phyloP scores from a whole-genome alignment of 805 yeast species.

The Metschnikowia santaceciliae region DNA sequence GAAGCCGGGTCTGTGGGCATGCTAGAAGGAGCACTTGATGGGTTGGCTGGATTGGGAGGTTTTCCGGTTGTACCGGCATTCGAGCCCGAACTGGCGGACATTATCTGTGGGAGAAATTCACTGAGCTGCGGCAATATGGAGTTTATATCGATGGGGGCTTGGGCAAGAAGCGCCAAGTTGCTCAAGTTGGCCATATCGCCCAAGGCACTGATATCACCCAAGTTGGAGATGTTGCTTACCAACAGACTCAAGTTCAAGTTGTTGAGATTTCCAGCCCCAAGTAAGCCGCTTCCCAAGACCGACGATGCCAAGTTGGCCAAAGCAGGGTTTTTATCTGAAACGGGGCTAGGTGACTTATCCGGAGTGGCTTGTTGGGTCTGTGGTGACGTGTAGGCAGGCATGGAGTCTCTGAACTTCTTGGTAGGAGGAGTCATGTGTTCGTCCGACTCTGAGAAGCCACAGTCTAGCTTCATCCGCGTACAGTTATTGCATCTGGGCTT shows the following conservation, averaged over 20 bases:
- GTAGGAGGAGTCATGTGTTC: constrained; percentile 8
- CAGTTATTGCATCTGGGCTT: constrained; percentile 82
- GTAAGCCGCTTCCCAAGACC: constrained; percentile 14
- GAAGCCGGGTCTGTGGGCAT: neutral
- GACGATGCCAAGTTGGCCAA: constrained; percentile 7
- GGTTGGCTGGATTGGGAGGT: neutral
- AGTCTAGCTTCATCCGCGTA: constrained; percentile 68
- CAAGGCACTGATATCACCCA: constrained; percentile 32
- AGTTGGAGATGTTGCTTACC: constrained; percentile 36
- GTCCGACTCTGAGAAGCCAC: constrained; percentile 49
- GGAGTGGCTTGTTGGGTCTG: constrained; percentile 24
- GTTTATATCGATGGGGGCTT: constrained; percentile 37
- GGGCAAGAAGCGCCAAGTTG: constrained; percentile 41
- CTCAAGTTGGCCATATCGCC: constrained; percentile 38
- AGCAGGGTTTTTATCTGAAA: neutral
- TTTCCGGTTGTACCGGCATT: neutral
- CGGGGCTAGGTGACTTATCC: constrained; percentile 21
- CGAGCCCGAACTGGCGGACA: neutral
- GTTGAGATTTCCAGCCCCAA: constrained; percentile 36
- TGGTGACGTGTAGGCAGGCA: constrained; percentile 9
- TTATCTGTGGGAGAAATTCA: neutral
- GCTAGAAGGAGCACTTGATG: neutral
- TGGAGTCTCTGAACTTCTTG: constrained; percentile 5
- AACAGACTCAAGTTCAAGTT: constrained; percentile 41
- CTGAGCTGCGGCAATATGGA: constrained; percentile 26